These are phyloP conservation scores for Anaeromyces robustus DNA, from an alignment of 192 early-diverging fungal species.

Conservation along the genomic window DNA sequence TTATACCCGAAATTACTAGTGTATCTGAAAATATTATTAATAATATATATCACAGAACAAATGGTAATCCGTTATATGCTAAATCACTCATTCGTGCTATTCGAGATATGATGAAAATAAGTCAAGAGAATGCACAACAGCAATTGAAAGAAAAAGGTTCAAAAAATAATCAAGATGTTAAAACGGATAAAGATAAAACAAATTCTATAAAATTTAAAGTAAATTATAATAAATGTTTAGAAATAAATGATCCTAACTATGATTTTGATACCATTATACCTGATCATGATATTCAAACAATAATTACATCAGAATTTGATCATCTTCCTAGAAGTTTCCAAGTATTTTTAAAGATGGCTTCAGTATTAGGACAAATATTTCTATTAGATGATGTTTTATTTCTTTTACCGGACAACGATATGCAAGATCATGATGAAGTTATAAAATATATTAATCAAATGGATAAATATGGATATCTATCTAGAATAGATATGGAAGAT, in stretches of 20 bases:
- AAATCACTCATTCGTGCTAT: constrained; percentile 19
- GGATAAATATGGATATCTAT: constrained; percentile 33
- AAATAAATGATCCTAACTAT: constrained; percentile 12
- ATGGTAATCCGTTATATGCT: constrained; percentile 30
- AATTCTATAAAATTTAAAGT: background rate
- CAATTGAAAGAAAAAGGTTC: constrained; percentile 9
- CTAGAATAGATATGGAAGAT: constrained; percentile 10
- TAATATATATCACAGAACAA: constrained; percentile 24
- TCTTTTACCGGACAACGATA: constrained; percentile 2
- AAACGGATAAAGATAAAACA: background rate
- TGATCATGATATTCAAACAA: constrained; percentile 23
- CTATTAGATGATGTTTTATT: constrained; percentile 26
- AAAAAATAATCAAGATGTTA: background rate
- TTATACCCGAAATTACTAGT: constrained; percentile 14
- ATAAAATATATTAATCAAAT: constrained; percentile 6
- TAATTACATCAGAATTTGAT: constrained; percentile 33
- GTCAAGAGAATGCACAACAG: constrained; percentile 10
- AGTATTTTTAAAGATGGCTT: constrained; percentile 31
- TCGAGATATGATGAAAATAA: constrained; percentile 24
- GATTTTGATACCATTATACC: constrained; percentile 28
- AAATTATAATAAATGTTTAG: constrained; percentile 1
- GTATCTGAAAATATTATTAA: constrained; percentile 13
- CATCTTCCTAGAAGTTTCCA: constrained; percentile 29
- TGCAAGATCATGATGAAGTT: constrained; percentile 1
- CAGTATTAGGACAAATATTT: constrained; percentile 29